phyloP scores from a whole-genome alignment of 805 yeast genomes.

The Danielia reshetovae region DNA sequence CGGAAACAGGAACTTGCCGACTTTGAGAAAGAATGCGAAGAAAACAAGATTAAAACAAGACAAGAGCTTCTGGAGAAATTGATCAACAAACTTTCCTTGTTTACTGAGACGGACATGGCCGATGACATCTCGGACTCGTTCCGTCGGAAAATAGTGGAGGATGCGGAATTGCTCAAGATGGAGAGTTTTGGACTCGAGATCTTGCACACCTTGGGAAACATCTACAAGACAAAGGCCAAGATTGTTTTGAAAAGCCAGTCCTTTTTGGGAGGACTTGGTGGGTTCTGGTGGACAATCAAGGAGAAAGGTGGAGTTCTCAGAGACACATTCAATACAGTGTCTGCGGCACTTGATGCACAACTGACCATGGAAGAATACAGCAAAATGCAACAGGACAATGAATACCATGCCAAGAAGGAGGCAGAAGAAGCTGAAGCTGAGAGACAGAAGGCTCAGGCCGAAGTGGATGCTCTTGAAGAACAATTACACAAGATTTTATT shows the following conservation, averaged over 20 bases:
- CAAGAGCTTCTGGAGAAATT: conserved; percentile 59
- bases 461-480: conserved; percentile 17
- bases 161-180: conserved; percentile 78
- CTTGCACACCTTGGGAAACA: conserved; percentile 68
- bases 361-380: conserved; percentile 70
- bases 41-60: conserved; percentile 63
- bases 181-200: conserved; percentile 85
- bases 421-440: conserved; percentile 31
- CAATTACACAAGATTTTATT: conserved; percentile 11
- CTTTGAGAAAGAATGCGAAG: conserved; percentile 72
- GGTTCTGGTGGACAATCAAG: conserved; percentile 63
- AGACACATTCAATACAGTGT: conserved; percentile 67
- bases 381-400: conserved; percentile 58
- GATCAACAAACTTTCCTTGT: conserved; percentile 39
- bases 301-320: conserved; percentile 72
- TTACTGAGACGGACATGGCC: conserved; percentile 42
- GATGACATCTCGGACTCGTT: conserved; percentile 48
- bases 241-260: conserved; percentile 63
- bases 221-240: conserved; percentile 61
- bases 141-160: conserved; percentile 62
- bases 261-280: conserved; percentile 57
- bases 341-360: conserved; percentile 76
- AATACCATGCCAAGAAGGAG: conserved; percentile 38
- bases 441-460: conserved; percentile 22
- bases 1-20: conserved; percentile 52